These are phyloP conservation scores for Lizonia empirigonia DNA, from an alignment of 2,329 filamentous ascomycete genomes.

Conservation along the genomic window DNA sequence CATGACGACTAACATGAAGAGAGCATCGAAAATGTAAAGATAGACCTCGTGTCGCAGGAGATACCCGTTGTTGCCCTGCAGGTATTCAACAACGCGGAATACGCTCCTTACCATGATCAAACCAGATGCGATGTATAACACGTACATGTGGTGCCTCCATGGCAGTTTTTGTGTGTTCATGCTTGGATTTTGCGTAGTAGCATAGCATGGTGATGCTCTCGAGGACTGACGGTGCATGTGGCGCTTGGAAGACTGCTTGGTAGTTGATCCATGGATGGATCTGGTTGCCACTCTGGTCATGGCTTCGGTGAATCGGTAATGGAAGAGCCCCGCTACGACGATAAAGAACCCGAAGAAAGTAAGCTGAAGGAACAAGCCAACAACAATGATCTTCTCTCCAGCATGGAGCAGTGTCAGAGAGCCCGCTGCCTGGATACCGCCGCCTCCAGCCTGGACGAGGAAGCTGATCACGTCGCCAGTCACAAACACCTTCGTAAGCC, in stretches of 20 bases:
- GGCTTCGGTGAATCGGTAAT: neutral
- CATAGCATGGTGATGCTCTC: neutral
- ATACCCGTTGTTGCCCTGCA: slow-evolving; percentile 52
- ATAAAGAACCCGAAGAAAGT: slow-evolving; percentile 51
- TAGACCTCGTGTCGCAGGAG: slow-evolving; percentile 52
- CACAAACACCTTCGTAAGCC: slow-evolving; percentile 55
- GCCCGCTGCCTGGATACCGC: slow-evolving; percentile 37
- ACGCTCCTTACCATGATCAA: slow-evolving; percentile 58
- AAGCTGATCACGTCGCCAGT: slow-evolving; percentile 55
- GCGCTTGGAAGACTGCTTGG: neutral
- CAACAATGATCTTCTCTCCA: slow-evolving; percentile 6
- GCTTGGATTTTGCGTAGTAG: neutral
- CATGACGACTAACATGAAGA: slow-evolving; percentile 52
- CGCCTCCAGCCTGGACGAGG: slow-evolving; percentile 47
- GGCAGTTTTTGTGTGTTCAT: slow-evolving; percentile 2
- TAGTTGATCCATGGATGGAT: neutral
- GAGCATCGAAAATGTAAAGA: slow-evolving; percentile 56
- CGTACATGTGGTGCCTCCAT: slow-evolving; percentile 46
- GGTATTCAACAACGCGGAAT: slow-evolving; percentile 58
- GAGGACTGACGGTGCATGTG: neutral
- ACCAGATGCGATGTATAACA: slow-evolving; percentile 51
- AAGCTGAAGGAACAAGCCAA: slow-evolving; percentile 36
- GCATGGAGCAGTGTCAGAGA: neutral
- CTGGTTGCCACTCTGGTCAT: neutral
- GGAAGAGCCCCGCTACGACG: slow-evolving; percentile 3